These are phyloP conservation scores for Nyctanthes arbortristis DNA, from an alignment of 257 asterid genomes.

Conservation along the genomic window DNA sequence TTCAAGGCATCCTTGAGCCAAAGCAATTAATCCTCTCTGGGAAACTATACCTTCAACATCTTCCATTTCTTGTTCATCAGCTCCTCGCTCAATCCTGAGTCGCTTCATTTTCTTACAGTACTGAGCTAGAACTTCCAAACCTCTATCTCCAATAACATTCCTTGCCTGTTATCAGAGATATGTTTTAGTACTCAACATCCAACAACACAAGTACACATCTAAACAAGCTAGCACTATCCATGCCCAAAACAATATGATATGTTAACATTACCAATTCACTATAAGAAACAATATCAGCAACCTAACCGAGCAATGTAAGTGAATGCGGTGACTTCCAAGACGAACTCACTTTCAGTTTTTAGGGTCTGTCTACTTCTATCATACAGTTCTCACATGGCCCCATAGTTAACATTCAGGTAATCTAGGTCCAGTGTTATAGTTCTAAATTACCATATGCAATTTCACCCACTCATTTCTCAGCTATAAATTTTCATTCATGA, in stretches of 20 bases:
- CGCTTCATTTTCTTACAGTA: conserved; percentile 50
- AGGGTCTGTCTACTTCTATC: neutral
- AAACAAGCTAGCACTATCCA: neutral
- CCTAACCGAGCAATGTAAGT: neutral
- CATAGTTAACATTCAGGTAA: neutral
- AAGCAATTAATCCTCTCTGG: too few species aligned
- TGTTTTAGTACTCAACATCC: neutral
- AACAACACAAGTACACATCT: neutral
- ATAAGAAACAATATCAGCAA: neutral
- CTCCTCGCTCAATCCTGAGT: too few species aligned
- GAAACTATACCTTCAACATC: too few species aligned
- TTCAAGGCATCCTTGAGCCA: too few species aligned
- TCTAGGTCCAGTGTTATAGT: too few species aligned
- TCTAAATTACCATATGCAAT: too few species aligned
- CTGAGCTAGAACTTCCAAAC: conserved; percentile 56
- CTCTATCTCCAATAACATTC: conserved; percentile 71
- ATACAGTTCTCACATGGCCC: neutral
- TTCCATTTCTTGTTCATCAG: too few species aligned
- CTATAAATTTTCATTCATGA: neutral
- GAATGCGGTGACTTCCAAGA: neutral
- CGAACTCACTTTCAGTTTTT: neutral
- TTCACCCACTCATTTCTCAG: too few species aligned
- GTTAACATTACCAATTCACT: neutral
- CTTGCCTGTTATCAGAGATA: conserved; percentile 38
- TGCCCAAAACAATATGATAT: neutral